Conservation (phyloP, 108 stramenopile genomes). For the Cylindrotheca closterium region DNA sequence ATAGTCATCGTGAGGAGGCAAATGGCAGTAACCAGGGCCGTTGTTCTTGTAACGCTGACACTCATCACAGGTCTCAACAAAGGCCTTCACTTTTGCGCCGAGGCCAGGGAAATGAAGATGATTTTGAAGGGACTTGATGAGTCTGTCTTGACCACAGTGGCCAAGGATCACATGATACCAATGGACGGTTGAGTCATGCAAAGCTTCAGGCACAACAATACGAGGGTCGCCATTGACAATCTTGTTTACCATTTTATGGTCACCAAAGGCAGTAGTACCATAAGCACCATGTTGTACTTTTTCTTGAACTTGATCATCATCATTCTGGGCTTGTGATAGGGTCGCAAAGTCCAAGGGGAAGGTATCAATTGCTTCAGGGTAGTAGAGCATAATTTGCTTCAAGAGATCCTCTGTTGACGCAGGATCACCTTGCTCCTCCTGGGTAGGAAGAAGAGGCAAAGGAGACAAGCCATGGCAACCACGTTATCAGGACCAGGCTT, state of each 20-base stretch:
- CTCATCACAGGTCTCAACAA: conserved; percentile 7
- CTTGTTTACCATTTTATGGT: neutral
- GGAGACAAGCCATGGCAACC: too few species aligned
- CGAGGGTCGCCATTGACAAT: neutral
- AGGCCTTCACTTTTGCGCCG: neutral
- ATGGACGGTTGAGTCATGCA: neutral
- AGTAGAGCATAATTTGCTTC: too few species aligned
- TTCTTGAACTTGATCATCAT: too few species aligned
- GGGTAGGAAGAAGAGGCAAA: too few species aligned
- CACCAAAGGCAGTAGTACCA: too few species aligned
- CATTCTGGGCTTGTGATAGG: too few species aligned
- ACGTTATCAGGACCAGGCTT: conserved; percentile 8
- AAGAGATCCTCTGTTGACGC: too few species aligned
- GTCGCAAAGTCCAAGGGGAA: conserved; percentile 4
- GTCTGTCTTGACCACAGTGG: neutral
- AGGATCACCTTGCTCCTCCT: too few species aligned
- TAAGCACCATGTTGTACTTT: too few species aligned
- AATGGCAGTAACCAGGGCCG: neutral
- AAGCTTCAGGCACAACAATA: neutral
- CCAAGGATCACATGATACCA: conserved; percentile 4
- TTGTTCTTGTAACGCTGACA: conserved; percentile 11
- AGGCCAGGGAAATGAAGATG: too few species aligned
- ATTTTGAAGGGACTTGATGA: neutral
- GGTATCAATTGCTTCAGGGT: neutral
- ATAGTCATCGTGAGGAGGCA: conserved; percentile 2